A percentile compares a stretch with the other conserved stretches of the same genome.
phyloP scores from a whole-genome alignment of 202 grass and related monocot species.

The Setaria italica region DNA sequence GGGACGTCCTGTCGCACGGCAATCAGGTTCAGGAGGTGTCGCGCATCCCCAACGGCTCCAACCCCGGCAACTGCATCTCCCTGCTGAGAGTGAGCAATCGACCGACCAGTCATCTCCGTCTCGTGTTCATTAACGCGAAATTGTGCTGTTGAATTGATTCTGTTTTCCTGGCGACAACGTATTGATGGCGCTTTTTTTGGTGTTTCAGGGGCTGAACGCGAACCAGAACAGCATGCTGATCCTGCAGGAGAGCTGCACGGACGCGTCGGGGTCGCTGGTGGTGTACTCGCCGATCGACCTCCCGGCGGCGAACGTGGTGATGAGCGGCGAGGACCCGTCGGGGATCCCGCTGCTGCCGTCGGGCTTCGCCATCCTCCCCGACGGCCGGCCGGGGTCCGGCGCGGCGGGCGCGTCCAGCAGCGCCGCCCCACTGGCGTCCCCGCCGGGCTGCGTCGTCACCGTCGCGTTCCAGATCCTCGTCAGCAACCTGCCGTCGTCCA shows the following conservation, averaged over 20 bases:
- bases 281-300: slow-evolving; percentile 83
- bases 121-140: background rate
- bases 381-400: slow-evolving; percentile 16
- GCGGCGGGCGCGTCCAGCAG: slow-evolving; percentile 52
- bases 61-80: slow-evolving; percentile 87
- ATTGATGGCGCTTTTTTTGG: background rate
- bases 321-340: slow-evolving; percentile 87
- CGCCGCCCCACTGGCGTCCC: slow-evolving; percentile 2
- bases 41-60: slow-evolving; percentile 64
- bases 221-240: slow-evolving; percentile 85
- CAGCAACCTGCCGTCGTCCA: slow-evolving; percentile 75
- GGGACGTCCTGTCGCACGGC: slow-evolving; percentile 82
- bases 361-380: slow-evolving; percentile 83
- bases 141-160: background rate
- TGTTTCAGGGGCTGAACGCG: slow-evolving; percentile 59
- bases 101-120: background rate
- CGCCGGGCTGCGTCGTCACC: slow-evolving; percentile 60
- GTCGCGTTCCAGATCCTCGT: slow-evolving; percentile 85
- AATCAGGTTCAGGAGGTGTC: slow-evolving; percentile 82
- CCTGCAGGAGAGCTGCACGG: slow-evolving; percentile 93
- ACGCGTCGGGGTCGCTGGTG: slow-evolving; percentile 73
- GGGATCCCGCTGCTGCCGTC: slow-evolving; percentile 78
- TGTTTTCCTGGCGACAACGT: background rate
- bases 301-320: slow-evolving; percentile 72
- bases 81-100: slow-evolving; percentile 58